Evolutionary conservation across 768 basidiomycete species (phyloP), one percentile per base, ranked within the genome.

Genomic region (Auriculariales sp.): DNA sequence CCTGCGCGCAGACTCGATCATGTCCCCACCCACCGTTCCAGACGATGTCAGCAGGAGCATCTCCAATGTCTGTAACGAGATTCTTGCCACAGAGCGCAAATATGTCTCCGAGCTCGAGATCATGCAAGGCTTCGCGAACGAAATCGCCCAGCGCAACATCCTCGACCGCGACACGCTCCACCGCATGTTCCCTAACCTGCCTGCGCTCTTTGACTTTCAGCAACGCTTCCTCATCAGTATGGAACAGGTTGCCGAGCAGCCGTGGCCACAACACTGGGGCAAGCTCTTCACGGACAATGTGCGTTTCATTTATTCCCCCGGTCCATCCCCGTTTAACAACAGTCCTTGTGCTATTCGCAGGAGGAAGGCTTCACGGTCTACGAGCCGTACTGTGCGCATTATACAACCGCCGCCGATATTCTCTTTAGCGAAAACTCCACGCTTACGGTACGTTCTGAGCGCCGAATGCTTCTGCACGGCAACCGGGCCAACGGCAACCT

Each of bases 371-470:
- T 99, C 59, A 77, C 79, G 28, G 89, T 91, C 30, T 99, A 99
- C 64, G 92, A 95, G 61, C 91, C 94, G 7, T 99, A 95, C 64
- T 98, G 92, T 66, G 89, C 87, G 48, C 94, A 95, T 65, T 92
- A 92, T 67, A 84, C 83, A 27, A 81, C 78, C 54, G 92, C 92
- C 9, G 75, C 82, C 55, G 86, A 89, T 44, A 72, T 94, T 36
- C 82, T 90, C 73, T 73, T 87, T 29, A 75, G 78, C 52, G 86
- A 93, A 60, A 88, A 92, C 64, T 81, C 85, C 59, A 86, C 82
- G 59, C 74, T 97, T 32, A 68, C 77, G 64, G 91, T 95, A 61
- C 70, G 87, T 75, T 10, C 42, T 31, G 19, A 32, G 50, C 48
- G 47, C 51, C 35, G 49, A 44, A 24, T 22, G 39, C 39, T 4